Conservation (phyloP, 164 flowering plant species). For the Houttuynia cordata region DNA sequence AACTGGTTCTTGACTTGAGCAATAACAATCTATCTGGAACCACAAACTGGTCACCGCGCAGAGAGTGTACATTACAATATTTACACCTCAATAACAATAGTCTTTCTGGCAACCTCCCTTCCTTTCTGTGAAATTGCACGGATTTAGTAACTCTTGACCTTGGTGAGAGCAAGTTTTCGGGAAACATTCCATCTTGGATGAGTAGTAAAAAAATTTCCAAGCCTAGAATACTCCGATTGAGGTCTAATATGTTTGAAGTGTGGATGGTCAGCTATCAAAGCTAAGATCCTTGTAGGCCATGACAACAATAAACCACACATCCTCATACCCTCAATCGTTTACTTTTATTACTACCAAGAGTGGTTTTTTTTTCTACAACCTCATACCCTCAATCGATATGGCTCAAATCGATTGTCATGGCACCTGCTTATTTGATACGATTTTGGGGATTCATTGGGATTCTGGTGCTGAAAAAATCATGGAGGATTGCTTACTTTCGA, state of each 20-base stretch:
- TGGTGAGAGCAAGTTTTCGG: slow-evolving; percentile 1
- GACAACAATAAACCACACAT: slow-evolving; percentile 2
- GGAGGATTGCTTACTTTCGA: too few relatives aligned
- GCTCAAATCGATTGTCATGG: too few relatives aligned
- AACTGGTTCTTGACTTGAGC: neutral
- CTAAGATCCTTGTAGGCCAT: slow-evolving; percentile 6
- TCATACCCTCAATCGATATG: too few relatives aligned
- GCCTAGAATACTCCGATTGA: neutral
- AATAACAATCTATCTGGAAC: neutral
- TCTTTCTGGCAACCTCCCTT: slow-evolving; percentile 1
- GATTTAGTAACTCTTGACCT: slow-evolving; percentile 1
- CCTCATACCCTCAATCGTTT: slow-evolving; percentile 13
- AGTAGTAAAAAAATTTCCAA: neutral
- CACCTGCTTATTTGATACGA: too few relatives aligned
- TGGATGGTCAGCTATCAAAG: neutral
- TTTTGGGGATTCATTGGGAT: too few relatives aligned
- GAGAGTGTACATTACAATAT: neutral
- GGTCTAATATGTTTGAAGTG: slow-evolving; percentile 1
- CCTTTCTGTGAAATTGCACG: neutral
- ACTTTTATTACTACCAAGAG: slow-evolving; percentile 30
- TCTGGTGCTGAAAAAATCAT: too few relatives aligned
- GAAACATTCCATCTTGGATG: slow-evolving; percentile 1
- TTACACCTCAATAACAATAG: neutral
- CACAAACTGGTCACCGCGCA: neutral
- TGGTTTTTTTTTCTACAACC: slow-evolving; percentile 11